Evolutionary conservation across 2,329 filamentous ascomycete genomes (phyloP).

Genomic region (Lasiodiplodia citricola): DNA sequence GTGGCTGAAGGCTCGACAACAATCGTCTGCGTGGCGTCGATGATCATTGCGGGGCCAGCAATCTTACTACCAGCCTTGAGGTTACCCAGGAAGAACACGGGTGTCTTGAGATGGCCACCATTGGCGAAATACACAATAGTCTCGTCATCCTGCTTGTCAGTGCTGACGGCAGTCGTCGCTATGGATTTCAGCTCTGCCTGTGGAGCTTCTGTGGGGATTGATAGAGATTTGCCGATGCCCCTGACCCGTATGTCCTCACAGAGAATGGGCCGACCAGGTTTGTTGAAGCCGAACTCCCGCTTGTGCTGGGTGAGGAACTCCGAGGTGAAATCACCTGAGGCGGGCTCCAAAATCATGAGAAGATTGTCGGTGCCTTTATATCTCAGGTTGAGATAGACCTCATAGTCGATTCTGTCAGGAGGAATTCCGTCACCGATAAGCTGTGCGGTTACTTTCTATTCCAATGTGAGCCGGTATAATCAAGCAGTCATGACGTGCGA

Average conservation of each 20-base stretch:
- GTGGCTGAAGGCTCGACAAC: slow-evolving; percentile 45
- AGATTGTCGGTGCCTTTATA: slow-evolving; percentile 53
- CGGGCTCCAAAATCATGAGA: slow-evolving; percentile 48
- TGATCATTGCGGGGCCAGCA: slow-evolving; percentile 36
- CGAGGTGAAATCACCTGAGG: slow-evolving; percentile 39
- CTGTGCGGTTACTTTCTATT: slow-evolving; percentile 60
- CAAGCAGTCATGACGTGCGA: neutral
- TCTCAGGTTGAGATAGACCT: slow-evolving; percentile 51
- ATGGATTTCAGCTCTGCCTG: slow-evolving; percentile 23
- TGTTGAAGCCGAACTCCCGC: slow-evolving; percentile 51
- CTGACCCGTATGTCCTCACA: slow-evolving; percentile 34
- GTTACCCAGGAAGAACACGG: slow-evolving; percentile 35
- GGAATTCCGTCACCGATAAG: slow-evolving; percentile 72
- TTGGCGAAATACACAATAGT: slow-evolving; percentile 34
- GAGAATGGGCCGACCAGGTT: slow-evolving; percentile 45
- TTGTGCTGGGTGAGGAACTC: slow-evolving; percentile 46
- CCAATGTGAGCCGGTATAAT: slow-evolving; percentile 29
- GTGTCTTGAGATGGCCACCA: slow-evolving; percentile 30
- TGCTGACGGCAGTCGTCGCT: neutral
- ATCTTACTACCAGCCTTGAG: slow-evolving; percentile 30
- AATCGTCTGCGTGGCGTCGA: slow-evolving; percentile 54
- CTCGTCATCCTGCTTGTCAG: slow-evolving; percentile 2
- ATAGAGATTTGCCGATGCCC: slow-evolving; percentile 34
- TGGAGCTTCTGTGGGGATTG: slow-evolving; percentile 28
- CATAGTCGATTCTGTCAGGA: slow-evolving; percentile 30